These are phyloP conservation scores for Cercospora beticola DNA, from an alignment of 2,329 filamentous ascomycete species.

Conservation along the genomic window DNA sequence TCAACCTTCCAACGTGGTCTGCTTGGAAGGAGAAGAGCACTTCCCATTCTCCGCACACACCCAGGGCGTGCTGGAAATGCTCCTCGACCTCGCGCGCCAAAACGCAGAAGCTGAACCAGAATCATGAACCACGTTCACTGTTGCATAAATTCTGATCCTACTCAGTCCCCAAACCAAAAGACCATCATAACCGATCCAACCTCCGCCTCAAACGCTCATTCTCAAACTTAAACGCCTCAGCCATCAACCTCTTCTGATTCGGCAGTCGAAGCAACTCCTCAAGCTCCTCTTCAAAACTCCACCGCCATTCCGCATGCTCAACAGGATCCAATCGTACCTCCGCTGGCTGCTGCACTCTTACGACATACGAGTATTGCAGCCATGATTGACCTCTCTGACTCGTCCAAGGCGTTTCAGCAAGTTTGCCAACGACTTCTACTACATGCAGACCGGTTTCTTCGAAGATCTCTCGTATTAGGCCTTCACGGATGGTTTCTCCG, in stretches of 20 bases:
- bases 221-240: conserved; percentile 13
- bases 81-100: conserved; percentile 31
- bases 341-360: conserved; percentile 4
- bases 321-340: conserved; percentile 14
- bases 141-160: neutral
- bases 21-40: conserved; percentile 35
- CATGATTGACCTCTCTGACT: conserved; percentile 3
- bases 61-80: conserved; percentile 33
- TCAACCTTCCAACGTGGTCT: conserved; percentile 40
- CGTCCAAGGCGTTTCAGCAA: conserved; percentile 6
- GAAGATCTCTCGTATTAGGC: conserved; percentile 12
- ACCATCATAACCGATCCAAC: neutral
- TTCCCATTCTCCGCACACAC: conserved; percentile 33
- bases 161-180: neutral
- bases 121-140: neutral
- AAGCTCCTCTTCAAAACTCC: conserved; percentile 6
- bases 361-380: conserved; percentile 14
- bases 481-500: conserved; percentile 11
- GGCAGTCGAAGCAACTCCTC: conserved; percentile 7
- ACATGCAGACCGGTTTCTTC: conserved; percentile 17
- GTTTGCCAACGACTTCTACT: conserved; percentile 1
- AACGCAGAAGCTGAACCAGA: neutral
- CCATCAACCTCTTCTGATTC: conserved; percentile 12
- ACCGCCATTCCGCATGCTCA: conserved; percentile 20
- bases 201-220: conserved; percentile 7